phyloP scores from a whole-genome alignment of 345 rosid genomes.

The Luvunga scandens region DNA sequence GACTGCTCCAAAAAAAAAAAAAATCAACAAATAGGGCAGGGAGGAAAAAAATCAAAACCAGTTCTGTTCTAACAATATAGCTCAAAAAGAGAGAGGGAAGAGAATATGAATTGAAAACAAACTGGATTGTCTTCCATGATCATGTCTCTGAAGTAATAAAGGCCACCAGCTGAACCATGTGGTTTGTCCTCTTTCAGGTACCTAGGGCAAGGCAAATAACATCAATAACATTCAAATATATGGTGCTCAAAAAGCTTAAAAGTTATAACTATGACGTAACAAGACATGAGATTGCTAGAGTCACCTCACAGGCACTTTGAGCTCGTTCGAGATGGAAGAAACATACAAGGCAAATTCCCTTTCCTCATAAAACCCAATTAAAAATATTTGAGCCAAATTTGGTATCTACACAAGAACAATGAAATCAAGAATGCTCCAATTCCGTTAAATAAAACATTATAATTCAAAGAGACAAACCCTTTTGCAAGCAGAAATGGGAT shows the following conservation, averaged over 20 bases:
- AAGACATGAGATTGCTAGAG: neutral
- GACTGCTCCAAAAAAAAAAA: conserved; percentile 42
- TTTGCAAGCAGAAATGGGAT: conserved; percentile 88
- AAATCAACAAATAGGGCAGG: neutral
- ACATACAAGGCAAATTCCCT: conserved; percentile 73
- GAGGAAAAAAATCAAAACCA: too few species aligned
- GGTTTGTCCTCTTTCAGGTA: conserved; percentile 86
- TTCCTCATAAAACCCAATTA: conserved; percentile 82
- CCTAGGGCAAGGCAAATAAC: conserved; percentile 22
- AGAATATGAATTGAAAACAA: conserved; percentile 1
- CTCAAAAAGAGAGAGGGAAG: neutral
- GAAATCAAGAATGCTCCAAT: neutral
- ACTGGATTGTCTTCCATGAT: conserved; percentile 88
- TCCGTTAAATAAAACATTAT: neutral
- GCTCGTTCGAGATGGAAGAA: conserved; percentile 74
- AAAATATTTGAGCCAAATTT: conserved; percentile 62
- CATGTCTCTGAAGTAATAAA: conserved; percentile 58
- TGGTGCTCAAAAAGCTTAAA: neutral
- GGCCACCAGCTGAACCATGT: conserved; percentile 88
- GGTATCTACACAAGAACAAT: conserved; percentile 45
- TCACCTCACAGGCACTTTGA: conserved; percentile 81
- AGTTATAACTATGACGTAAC: neutral
- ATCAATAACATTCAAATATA: neutral
- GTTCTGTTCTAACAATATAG: neutral
- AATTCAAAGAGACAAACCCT: conserved; percentile 39